Base-by-base conservation (phyloP, 208 protist species). In the Trypanosoma scelopori region DNA sequence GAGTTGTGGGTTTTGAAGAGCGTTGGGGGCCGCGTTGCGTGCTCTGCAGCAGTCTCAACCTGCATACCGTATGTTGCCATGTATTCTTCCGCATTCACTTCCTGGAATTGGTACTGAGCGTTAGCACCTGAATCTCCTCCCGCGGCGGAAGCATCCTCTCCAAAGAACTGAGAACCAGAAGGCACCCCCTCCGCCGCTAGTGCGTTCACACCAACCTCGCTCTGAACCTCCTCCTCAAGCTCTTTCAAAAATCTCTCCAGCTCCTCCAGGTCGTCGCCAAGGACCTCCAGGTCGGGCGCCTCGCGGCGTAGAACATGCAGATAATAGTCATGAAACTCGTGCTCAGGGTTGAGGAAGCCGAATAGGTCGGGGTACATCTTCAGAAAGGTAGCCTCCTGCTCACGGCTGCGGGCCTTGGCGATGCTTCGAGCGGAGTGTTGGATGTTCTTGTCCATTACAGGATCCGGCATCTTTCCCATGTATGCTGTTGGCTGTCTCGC, bases 291-390 rank as follows among this genome's bases (percentile, higher is more conserved):
- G 49, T 91, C 76, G 4, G 91, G 91, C 25, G 82, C 87, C 15
- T 80, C 76, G 50, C 89, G 69, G 5, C 79, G 78, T 39, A 96
- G 73, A 13, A 93, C 69, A 69, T 85, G 92, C 13, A 96, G 73
- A 69, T 96, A 96, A 65, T 92, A 96, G 65, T 76, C 84, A 77
- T 96, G 91, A 61, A 82, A 94, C 55, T 89, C 80, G 60, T 96
- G 76, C 42, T 88, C 85, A 3, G 87, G 85, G 62, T 94, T 76
- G 11, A 96, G 76, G 64, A 96, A 96, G 53, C 52, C 66, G 67
- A 96, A 96, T 27, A 84, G 63, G 25, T 86, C 78, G 1, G 84
- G 79, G 53, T 89, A 80, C 52, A 82, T 79, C 20, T 83, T 78
- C 57, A 96, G 78, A 61, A 96, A 83, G 46, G 71, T 71, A 11